Evolutionary conservation across 1,284 basidiomycete genomes (phyloP), one percentile per base, ranked within the genome.

Genomic region (Ganoderma lucidum): DNA sequence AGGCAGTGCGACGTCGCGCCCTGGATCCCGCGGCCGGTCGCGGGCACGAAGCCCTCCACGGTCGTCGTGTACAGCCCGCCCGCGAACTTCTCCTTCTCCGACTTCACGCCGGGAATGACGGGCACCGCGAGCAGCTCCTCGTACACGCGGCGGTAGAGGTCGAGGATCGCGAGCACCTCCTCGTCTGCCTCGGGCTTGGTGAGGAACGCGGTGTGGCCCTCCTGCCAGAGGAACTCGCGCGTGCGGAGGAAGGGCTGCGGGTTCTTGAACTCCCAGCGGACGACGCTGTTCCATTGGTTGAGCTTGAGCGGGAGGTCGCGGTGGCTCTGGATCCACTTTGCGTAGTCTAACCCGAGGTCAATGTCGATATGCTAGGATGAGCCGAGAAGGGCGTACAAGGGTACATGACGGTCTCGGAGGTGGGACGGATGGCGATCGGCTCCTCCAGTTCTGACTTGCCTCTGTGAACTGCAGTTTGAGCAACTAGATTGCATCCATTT

Each of bases 221-320:
- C 98, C 84, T 99, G 97, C 97, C 98, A 99, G 44, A 99, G 86
- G 88, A 99, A 99, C 84, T 99, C 97, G 78, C 98, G 95, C 2
- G 98, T 99, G 72, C 97, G 96, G 55, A 99, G 88, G 93, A 99
- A 99, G 2, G 97, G 97, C 83, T 99, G 96, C 66, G 97, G 98
- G 82, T 97, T 98, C 85, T 99, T 99, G 88, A 99, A 99, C 82
- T 99, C 97, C 97, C 97, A 99, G 72, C 97, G 93, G 37, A 99
- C 97, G 77, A 99, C 97, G 75, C 91, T 96, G 86, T 99, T 99
- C 97, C 97, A 99, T 82, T 99, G 95, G 84, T 99, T 99, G 68
- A 99, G 88, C 82, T 97, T 98, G 76, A 99, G 85, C 6, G 97
- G 97, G 64, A 99, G 91, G 81, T 99, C 97, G 75, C 97, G 95